Percentiles rank a stretch among this genome's conserved stretches.
These are phyloP conservation scores for Cryptosporidium ryanae DNA, from an alignment of 169 alveolate genomes.

Conservation along the genomic window DNA sequence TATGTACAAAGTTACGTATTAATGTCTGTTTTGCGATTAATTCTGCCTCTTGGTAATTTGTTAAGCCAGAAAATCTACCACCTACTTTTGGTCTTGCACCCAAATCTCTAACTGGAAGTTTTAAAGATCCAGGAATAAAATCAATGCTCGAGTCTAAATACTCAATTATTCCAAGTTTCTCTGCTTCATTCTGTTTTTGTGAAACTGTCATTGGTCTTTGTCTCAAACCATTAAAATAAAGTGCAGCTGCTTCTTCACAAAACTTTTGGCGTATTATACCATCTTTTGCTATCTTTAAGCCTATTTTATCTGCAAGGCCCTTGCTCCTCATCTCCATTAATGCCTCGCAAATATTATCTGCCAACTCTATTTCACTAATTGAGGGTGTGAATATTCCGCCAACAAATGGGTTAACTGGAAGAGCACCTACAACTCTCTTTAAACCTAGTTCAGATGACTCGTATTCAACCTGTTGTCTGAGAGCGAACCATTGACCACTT, in stretches of 20 bases:
- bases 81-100: conserved; percentile 1
- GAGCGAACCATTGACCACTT: conserved; percentile 67
- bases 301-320: conserved; percentile 39
- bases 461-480: conserved; percentile 45
- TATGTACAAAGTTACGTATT: conserved; percentile 45
- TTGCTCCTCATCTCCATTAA: conserved; percentile 57
- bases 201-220: conserved; percentile 48
- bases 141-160: conserved; percentile 5
- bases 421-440: conserved; percentile 31
- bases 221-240: conserved; percentile 45
- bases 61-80: neutral
- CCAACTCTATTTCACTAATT: conserved; percentile 31
- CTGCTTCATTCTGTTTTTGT: conserved; percentile 45
- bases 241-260: conserved; percentile 53
- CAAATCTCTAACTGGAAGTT: neutral
- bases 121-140: neutral
- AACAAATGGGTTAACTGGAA: conserved; percentile 47
- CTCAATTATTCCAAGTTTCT: conserved; percentile 20
- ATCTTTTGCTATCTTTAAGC: conserved; percentile 43
- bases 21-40: conserved; percentile 51
- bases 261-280: conserved; percentile 37
- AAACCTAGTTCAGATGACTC: conserved; percentile 47
- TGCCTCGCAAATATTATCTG: conserved; percentile 61
- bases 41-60: conserved; percentile 54
- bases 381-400: conserved; percentile 43